Conservation (phyloP, 352 stramenopile genomes). For the Pythium periplocum region DNA sequence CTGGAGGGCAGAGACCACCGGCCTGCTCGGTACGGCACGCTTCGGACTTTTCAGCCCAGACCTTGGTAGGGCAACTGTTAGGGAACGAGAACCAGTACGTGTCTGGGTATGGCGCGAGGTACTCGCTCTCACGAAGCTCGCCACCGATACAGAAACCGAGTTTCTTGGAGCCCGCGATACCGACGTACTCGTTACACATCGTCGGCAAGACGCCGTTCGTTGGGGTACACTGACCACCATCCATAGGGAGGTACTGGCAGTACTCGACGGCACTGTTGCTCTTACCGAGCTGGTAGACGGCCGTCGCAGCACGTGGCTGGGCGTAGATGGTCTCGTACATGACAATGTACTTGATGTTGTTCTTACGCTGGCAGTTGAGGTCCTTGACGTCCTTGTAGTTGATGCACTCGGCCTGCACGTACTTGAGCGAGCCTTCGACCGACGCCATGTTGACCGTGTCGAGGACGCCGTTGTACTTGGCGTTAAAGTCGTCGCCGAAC, state of each 20-base stretch:
- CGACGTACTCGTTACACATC: slow-evolving; percentile 49
- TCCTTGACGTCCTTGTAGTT: slow-evolving; percentile 15
- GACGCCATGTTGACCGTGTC: slow-evolving; percentile 21
- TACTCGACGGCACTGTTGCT: slow-evolving; percentile 30
- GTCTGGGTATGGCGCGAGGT: slow-evolving; percentile 60
- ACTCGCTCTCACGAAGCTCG: slow-evolving; percentile 34
- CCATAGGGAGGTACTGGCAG: slow-evolving; percentile 50
- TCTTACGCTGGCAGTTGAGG: slow-evolving; percentile 31
- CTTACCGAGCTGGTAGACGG: slow-evolving; percentile 30
- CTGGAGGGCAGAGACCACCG: slow-evolving; percentile 39
- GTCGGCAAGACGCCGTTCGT: slow-evolving; percentile 29
- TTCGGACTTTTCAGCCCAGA: slow-evolving; percentile 37
- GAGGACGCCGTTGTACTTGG: slow-evolving; percentile 21
- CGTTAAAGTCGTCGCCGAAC: slow-evolving; percentile 23
- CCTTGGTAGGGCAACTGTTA: slow-evolving; percentile 47
- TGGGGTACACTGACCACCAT: slow-evolving; percentile 51
- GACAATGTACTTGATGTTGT: slow-evolving; percentile 48
- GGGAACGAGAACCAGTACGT: slow-evolving; percentile 84
- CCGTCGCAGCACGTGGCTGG: slow-evolving; percentile 35
- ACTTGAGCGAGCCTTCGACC: slow-evolving; percentile 18
- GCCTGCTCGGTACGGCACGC: slow-evolving; percentile 29
- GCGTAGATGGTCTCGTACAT: slow-evolving; percentile 61
- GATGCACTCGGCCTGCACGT: slow-evolving; percentile 14
- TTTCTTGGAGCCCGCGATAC: slow-evolving; percentile 30
- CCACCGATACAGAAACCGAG: slow-evolving; percentile 47